Evolutionary conservation across 2,329 filamentous ascomycete species (phyloP).

Genomic region (Colletotrichum spinosum): DNA sequence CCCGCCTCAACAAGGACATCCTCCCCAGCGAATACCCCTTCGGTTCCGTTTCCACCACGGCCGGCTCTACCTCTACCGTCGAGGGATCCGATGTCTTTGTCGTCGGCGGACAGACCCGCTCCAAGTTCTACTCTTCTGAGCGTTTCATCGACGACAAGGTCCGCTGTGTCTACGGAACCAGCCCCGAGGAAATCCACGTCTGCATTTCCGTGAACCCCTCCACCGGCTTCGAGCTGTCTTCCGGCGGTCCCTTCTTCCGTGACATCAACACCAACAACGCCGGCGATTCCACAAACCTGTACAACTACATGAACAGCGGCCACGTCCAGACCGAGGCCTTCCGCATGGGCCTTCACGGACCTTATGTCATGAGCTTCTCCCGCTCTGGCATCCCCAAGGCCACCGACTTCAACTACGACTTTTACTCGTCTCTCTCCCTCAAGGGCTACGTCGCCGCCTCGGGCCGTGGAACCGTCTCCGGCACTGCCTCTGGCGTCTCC

Average conservation of each 20-base stretch:
- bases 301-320: constrained; percentile 77
- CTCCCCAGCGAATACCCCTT: constrained; percentile 66
- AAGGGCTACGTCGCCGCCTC: constrained; percentile 67
- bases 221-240: constrained; percentile 64
- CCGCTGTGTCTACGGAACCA: constrained; percentile 69
- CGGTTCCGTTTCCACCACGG: constrained; percentile 66
- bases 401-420: constrained; percentile 64
- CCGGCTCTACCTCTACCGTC: constrained; percentile 60
- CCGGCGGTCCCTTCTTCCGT: constrained; percentile 74
- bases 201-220: constrained; percentile 68
- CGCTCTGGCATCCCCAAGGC: constrained; percentile 65
- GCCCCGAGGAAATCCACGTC: constrained; percentile 60
- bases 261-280: constrained; percentile 76
- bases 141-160: constrained; percentile 77
- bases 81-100: constrained; percentile 71
- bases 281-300: constrained; percentile 67
- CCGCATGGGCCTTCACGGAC: constrained; percentile 73
- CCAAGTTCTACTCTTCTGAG: constrained; percentile 77
- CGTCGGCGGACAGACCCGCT: constrained; percentile 71
- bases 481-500: constrained; percentile 68
- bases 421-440: constrained; percentile 69
- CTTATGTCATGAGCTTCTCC: constrained; percentile 72
- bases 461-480: constrained; percentile 68
- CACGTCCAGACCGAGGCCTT: constrained; percentile 72
- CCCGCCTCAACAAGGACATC: constrained; percentile 64